Conservation (phyloP, 208 protist genomes). For the Leishmania aethiopica region DNA sequence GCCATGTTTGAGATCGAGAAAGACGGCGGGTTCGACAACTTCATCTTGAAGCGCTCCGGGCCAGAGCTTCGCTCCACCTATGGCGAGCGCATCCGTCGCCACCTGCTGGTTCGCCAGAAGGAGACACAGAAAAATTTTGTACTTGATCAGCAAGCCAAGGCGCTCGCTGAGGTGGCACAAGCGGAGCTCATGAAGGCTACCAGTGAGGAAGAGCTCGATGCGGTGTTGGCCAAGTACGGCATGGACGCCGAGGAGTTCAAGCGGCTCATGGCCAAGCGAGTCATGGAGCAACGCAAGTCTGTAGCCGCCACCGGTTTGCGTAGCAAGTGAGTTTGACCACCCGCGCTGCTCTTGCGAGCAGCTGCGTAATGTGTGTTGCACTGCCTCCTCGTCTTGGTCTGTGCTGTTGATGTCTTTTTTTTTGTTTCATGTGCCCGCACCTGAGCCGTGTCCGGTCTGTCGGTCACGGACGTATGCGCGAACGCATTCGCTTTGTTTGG, state of each 20-base stretch:
- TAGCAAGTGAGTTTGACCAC: neutral
- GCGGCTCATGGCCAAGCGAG: constrained; percentile 49
- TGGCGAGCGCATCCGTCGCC: constrained; percentile 85
- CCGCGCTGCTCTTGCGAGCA: neutral
- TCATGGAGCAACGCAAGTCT: constrained; percentile 34
- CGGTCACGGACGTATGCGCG: neutral
- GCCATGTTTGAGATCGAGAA: constrained; percentile 90
- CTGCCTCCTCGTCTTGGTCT: neutral
- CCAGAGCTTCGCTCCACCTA: constrained; percentile 89
- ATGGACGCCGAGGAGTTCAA: constrained; percentile 71
- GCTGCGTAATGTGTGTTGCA: neutral
- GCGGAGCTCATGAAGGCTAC: constrained; percentile 47
- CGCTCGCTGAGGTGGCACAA: constrained; percentile 54
- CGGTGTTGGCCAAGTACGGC: constrained; percentile 81
- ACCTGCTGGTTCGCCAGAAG: constrained; percentile 89
- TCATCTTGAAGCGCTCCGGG: constrained; percentile 83
- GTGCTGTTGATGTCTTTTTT: neutral
- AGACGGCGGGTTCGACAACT: constrained; percentile 91
- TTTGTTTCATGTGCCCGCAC: neutral
- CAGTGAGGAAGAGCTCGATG: constrained; percentile 57
- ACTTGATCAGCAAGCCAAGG: constrained; percentile 75
- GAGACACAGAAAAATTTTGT: constrained; percentile 93
- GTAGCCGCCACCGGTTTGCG: neutral
- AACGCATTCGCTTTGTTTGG: neutral
- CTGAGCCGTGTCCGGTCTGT: neutral